These are phyloP conservation scores for Aphanoascus verrucosus DNA, from an alignment of 2,329 filamentous ascomycete genomes.

Conservation along the genomic window DNA sequence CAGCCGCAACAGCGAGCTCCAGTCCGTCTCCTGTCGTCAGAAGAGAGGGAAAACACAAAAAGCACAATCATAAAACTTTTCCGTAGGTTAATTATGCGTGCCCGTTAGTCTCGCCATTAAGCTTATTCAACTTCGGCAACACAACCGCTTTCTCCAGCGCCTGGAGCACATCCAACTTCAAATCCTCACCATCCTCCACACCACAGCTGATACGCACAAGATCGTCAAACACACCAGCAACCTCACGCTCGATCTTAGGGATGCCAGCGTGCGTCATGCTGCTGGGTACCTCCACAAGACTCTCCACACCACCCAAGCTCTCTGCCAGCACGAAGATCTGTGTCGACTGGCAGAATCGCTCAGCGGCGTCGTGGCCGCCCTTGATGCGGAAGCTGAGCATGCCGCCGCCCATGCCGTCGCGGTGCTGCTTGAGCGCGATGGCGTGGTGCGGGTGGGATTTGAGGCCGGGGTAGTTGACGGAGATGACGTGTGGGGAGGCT, in stretches of 20 bases:
- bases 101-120: slow-evolving; percentile 28
- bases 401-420: slow-evolving; percentile 84
- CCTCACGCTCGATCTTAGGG: slow-evolving; percentile 78
- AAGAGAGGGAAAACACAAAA: background rate
- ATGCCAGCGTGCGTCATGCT: slow-evolving; percentile 98
- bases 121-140: slow-evolving; percentile 29
- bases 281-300: slow-evolving; percentile 78
- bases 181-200: slow-evolving; percentile 78
- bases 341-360: slow-evolving; percentile 83
- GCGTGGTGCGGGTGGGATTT: slow-evolving; percentile 74
- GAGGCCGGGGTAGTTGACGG: slow-evolving; percentile 92
- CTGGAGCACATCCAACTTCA: slow-evolving; percentile 69
- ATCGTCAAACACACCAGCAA: slow-evolving; percentile 88
- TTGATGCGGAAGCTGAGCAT: slow-evolving; percentile 95
- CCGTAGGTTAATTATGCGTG: background rate
- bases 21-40: background rate
- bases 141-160: slow-evolving; percentile 68
- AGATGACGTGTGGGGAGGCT: slow-evolving; percentile 66
- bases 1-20: too few relatives aligned
- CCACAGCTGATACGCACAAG: slow-evolving; percentile 88
- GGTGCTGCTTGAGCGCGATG: slow-evolving; percentile 83
- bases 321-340: slow-evolving; percentile 89
- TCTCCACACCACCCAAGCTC: slow-evolving; percentile 84
- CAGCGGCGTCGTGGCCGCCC: slow-evolving; percentile 74
- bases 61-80: background rate